phyloP scores from a whole-genome alignment of 345 rosid species.

The Leavenworthia alabamica region DNA sequence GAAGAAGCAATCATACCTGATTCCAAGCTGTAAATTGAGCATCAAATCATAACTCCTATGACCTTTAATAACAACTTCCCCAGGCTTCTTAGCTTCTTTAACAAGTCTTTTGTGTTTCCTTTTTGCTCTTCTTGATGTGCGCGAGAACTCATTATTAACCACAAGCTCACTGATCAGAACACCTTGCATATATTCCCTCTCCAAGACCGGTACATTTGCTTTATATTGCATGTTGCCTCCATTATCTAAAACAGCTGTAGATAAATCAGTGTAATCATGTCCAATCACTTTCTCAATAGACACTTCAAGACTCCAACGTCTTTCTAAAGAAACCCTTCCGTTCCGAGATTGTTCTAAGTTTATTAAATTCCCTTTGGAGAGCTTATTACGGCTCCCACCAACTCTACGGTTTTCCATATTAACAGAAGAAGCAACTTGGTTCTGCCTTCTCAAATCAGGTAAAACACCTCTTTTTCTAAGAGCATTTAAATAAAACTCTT shows the following conservation, averaged over 20 bases:
- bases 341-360: conserved; percentile 72
- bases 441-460: conserved; percentile 73
- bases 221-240: conserved; percentile 35
- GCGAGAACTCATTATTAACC: conserved; percentile 53
- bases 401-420: conserved; percentile 58
- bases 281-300: conserved; percentile 93
- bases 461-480: conserved; percentile 78
- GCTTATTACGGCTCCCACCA: conserved; percentile 39
- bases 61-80: conserved; percentile 92
- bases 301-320: conserved; percentile 98
- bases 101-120: conserved; percentile 57
- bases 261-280: conserved; percentile 57
- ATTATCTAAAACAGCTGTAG: conserved; percentile 42
- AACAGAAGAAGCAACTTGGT: conserved; percentile 58
- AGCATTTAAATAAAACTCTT: conserved; percentile 72
- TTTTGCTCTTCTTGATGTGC: conserved; percentile 70
- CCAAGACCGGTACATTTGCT: conserved; percentile 55
- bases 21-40: conserved; percentile 94
- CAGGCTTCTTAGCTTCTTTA: conserved; percentile 83
- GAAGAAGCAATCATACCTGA: conserved; percentile 50
- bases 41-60: conserved; percentile 96
- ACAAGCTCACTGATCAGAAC: conserved; percentile 89
- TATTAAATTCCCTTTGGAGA: conserved; percentile 62
- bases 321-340: conserved; percentile 68
- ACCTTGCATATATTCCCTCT: conserved; percentile 97